Conservation (phyloP, 1,284 basidiomycete genomes). For the Ustilago hordei region DNA sequence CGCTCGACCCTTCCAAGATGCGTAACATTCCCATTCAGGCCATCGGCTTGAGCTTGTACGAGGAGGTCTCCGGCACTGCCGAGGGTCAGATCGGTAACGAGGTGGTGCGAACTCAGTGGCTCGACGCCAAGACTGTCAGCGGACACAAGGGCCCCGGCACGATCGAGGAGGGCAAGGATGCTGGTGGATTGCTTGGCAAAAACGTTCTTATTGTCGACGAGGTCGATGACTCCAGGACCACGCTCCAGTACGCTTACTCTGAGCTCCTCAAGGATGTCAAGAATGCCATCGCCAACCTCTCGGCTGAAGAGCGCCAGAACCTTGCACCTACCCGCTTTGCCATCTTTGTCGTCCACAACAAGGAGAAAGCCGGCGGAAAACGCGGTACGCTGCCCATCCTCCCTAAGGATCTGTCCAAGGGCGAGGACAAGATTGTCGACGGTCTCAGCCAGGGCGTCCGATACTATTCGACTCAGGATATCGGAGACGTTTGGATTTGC, state of each 20-base stretch:
- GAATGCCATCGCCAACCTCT: constrained; percentile 55
- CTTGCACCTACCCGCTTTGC: constrained; percentile 67
- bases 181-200: constrained; percentile 68
- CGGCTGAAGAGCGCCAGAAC: constrained; percentile 52
- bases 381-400: constrained; percentile 65
- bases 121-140: constrained; percentile 59
- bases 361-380: constrained; percentile 62
- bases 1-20: constrained; percentile 57
- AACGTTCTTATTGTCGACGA: constrained; percentile 69
- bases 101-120: constrained; percentile 69
- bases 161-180: constrained; percentile 59
- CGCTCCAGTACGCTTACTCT: constrained; percentile 68
- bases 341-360: constrained; percentile 69
- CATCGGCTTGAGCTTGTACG: constrained; percentile 68
- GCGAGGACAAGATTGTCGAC: constrained; percentile 54
- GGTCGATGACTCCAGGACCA: constrained; percentile 68
- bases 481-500: constrained; percentile 67
- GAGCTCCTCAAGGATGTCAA: constrained; percentile 68
- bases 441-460: constrained; percentile 64
- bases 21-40: constrained; percentile 69
- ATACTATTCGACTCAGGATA: constrained; percentile 67
- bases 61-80: constrained; percentile 62
- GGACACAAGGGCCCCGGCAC: constrained; percentile 45
- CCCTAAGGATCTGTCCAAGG: constrained; percentile 44
- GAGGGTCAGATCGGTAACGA: constrained; percentile 65